Conservation (phyloP, 805 yeast species). For the Tetrapisispora namnaoensis region DNA sequence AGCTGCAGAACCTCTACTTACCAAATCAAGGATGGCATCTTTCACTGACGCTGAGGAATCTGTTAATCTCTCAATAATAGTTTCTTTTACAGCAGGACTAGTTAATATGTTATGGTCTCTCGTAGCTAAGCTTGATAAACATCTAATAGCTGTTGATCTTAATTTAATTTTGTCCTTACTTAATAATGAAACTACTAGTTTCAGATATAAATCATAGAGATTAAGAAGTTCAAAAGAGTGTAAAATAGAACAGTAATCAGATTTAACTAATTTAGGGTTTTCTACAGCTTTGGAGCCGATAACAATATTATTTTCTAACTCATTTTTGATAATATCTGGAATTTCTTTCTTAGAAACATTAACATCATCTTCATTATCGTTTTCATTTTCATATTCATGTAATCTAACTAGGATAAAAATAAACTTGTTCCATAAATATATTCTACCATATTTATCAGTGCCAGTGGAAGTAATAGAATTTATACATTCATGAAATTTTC, state of each 20-base stretch:
- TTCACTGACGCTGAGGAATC: slow-evolving; percentile 65
- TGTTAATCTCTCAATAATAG: slow-evolving; percentile 41
- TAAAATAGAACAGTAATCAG: slow-evolving; percentile 15
- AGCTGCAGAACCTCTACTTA: slow-evolving; percentile 32
- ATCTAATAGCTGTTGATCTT: slow-evolving; percentile 56
- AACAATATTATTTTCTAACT: neutral
- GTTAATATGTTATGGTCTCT: slow-evolving; percentile 43
- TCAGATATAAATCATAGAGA: slow-evolving; percentile 45
- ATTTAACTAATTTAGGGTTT: neutral
- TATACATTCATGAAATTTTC: slow-evolving; percentile 11
- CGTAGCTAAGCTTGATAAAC: slow-evolving; percentile 45
- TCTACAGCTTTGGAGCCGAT: neutral
- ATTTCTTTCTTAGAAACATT: neutral
- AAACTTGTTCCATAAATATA: slow-evolving; percentile 16
- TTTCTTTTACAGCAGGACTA: slow-evolving; percentile 40
- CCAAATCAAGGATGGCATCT: slow-evolving; percentile 64
- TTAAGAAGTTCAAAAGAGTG: slow-evolving; percentile 20
- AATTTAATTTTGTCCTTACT: slow-evolving; percentile 42
- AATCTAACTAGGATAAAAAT: slow-evolving; percentile 8
- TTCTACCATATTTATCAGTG: slow-evolving; percentile 2
- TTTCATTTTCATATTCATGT: slow-evolving; percentile 7
- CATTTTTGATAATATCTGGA: slow-evolving; percentile 1
- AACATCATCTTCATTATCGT: slow-evolving; percentile 6
- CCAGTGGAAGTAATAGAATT: slow-evolving; percentile 1
- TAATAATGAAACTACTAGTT: slow-evolving; percentile 38